Conservation (phyloP, 352 stramenopile genomes). For the Phytopythium delawarense region DNA sequence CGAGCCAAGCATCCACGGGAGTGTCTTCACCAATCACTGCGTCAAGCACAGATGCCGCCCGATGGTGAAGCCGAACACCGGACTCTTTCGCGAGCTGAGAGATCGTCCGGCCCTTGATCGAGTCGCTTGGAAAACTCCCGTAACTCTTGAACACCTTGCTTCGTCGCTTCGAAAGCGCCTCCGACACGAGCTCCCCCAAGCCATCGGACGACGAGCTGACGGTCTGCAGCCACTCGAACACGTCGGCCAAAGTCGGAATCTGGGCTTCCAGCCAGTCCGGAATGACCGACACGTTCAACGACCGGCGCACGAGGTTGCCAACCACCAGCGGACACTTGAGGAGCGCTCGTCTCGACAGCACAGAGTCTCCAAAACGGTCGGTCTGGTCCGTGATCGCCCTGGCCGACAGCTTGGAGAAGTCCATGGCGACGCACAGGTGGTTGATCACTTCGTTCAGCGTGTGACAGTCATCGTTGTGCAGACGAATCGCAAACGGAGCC, state of each 20-base stretch:
- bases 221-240: slow-evolving; percentile 75
- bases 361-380: slow-evolving; percentile 53
- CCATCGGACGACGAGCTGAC: slow-evolving; percentile 69
- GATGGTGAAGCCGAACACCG: slow-evolving; percentile 27
- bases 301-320: slow-evolving; percentile 47
- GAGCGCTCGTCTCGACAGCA: slow-evolving; percentile 35
- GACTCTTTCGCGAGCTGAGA: slow-evolving; percentile 33
- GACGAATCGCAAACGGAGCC: slow-evolving; percentile 48
- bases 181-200: slow-evolving; percentile 62
- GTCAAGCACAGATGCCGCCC: slow-evolving; percentile 22
- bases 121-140: slow-evolving; percentile 19
- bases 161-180: slow-evolving; percentile 53
- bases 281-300: slow-evolving; percentile 67
- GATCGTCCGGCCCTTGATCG: slow-evolving; percentile 22
- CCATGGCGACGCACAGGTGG: slow-evolving; percentile 47
- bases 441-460: slow-evolving; percentile 73
- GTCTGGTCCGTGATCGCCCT: slow-evolving; percentile 48
- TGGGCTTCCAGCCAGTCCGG: slow-evolving; percentile 68
- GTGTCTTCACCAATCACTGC: slow-evolving; percentile 17
- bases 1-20: slow-evolving; percentile 22
- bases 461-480: slow-evolving; percentile 86
- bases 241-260: slow-evolving; percentile 39
- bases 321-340: slow-evolving; percentile 46
- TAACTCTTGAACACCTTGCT: slow-evolving; percentile 29
- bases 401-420: slow-evolving; percentile 47